Percentiles rank a stretch among this genome's conserved stretches.
Conservation (phyloP, 2,329 filamentous ascomycete species). For the Sporothrix inflata region DNA sequence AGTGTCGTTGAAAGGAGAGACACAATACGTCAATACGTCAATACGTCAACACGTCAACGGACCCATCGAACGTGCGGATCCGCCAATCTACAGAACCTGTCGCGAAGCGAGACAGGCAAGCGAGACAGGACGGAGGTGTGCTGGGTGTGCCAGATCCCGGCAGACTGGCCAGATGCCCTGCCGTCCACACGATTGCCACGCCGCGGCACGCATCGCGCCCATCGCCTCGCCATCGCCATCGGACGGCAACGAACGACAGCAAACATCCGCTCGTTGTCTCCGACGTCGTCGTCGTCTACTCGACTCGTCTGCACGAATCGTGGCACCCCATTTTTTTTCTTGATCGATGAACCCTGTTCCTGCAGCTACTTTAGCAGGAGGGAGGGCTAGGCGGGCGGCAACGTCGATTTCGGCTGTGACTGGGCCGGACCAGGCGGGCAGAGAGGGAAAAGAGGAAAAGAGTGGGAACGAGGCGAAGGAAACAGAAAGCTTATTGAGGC, state of each 20-base stretch:
- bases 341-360: conserved; percentile 1
- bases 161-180: neutral
- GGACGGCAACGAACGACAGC: neutral
- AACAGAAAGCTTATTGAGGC: neutral
- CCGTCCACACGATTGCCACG: conserved; percentile 8
- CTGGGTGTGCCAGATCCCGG: neutral
- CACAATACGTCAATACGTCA: neutral
- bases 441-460: neutral
- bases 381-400: neutral
- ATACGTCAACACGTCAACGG: neutral
- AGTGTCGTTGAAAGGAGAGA: neutral
- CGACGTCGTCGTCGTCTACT: neutral
- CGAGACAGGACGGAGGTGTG: neutral
- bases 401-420: neutral
- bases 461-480: neutral
- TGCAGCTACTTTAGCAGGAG: conserved; percentile 13
- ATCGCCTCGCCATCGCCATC: conserved; percentile 4
- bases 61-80: neutral
- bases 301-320: neutral
- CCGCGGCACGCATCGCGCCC: neutral
- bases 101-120: neutral
- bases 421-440: conserved; percentile 4
- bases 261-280: neutral
- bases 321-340: neutral
- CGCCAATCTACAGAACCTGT: neutral